Base-by-base conservation (phyloP, 2,329 filamentous ascomycete genomes). In the Teratosphaeria epicoccoides region DNA sequence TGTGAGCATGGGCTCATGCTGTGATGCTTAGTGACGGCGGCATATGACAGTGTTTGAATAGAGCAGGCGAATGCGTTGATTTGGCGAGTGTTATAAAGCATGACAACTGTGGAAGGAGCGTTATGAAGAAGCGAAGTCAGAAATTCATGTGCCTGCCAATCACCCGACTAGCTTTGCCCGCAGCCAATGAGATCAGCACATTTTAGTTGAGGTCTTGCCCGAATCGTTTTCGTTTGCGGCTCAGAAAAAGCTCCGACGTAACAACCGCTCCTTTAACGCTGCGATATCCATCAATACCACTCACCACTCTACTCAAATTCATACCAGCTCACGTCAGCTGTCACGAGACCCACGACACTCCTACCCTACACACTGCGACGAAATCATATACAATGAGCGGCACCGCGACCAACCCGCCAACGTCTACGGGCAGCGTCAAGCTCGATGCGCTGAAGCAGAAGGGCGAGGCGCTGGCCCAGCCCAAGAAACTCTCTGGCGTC, bases 401-500 rank as follows among this genome's bases (percentile, higher is more conserved):
- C 50, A 63, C 62, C 29, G 61, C 70, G 51, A 63, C 69, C 55
- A 61, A 70, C 57, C 73, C 74, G 51, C 70, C 73, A 46, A 66
- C 70, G 55, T 71, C 73, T 51, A 77, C 76, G 54, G 71, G 74
- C 68, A 75, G 73, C 61, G 60, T 64, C 61, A 78, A 79, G 72
- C 64, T 79, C 57, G 76, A 79, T 60, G 73, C 73, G 63, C 63
- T 73, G 60, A 75, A 77, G 68, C 70, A 74, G 60, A 69, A 66
- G 49, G 62, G 71, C 55, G 65, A 68, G 44, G 74, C 75, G 54
- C 63, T 66, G 46, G 55, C 51, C 12, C 66, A 73, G 59, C 74
- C 76, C n/a, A 63, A 71, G 61, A 76, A 81, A 71, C 77, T 82
- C 60, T 76, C 71, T 62, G 82, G 83, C 57, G 46, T 89, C 62